These are phyloP conservation scores for Cryptococcus sp. DNA, from an alignment of 1,284 basidiomycete species.

Conservation along the genomic window DNA sequence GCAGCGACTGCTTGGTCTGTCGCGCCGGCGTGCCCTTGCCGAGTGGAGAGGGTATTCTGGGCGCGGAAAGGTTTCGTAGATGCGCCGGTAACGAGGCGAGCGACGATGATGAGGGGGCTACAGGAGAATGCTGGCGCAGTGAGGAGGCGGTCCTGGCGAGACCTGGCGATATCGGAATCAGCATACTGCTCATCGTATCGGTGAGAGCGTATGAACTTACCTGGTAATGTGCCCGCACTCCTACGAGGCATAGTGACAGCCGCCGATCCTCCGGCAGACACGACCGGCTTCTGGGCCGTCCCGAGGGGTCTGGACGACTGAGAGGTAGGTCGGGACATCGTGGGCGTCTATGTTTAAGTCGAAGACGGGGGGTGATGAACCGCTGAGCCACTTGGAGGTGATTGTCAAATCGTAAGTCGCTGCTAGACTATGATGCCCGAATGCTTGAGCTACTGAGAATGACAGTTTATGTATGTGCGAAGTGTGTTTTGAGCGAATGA, in stretches of 20 bases:
- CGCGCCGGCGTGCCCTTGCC: constrained; percentile 51
- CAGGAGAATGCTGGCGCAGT: constrained; percentile 40
- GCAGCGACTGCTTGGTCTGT: constrained; percentile 52
- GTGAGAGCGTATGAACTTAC: constrained; percentile 17
- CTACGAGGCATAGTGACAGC: constrained; percentile 38
- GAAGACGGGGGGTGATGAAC: no score
- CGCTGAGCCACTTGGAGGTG: no score
- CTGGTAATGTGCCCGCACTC: constrained; percentile 47
- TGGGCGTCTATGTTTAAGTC: constrained; percentile 8
- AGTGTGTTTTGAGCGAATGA: no score
- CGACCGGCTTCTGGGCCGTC: constrained; percentile 34
- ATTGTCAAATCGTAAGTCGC: no score
- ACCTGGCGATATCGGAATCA: constrained; percentile 23
- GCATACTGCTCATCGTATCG: neutral
- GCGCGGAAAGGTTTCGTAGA: constrained; percentile 46
- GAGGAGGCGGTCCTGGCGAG: constrained; percentile 52
- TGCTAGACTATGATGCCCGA: no score
- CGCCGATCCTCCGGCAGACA: constrained; percentile 22
- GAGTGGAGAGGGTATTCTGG: constrained; percentile 49
- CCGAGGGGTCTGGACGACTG: constrained; percentile 39
- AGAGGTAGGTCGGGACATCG: constrained; percentile 46
- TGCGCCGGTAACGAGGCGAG: constrained; percentile 48
- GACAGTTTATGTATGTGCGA: no score
- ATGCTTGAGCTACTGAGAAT: no score
- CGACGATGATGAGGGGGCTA: constrained; percentile 17